These are phyloP conservation scores for Microcyclospora tardicrescens DNA, from an alignment of 2,329 filamentous ascomycete species.

Conservation along the genomic window DNA sequence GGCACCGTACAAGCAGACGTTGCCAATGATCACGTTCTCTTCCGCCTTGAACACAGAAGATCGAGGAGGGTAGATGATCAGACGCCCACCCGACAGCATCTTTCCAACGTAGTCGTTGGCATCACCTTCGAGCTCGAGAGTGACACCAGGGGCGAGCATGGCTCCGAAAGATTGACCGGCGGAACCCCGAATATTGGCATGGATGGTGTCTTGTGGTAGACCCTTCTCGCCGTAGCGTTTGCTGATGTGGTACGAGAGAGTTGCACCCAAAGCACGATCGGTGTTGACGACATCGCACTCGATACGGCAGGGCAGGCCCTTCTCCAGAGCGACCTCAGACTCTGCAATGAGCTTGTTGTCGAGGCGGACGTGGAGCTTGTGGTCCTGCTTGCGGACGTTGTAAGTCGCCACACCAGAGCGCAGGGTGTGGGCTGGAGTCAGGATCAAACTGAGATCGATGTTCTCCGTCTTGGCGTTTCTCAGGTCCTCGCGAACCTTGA, in stretches of 20 bases:
- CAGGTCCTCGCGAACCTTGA: constrained; percentile 79
- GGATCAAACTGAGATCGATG: constrained; percentile 81
- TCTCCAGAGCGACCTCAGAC: constrained; percentile 86
- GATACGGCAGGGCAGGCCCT: constrained; percentile 81
- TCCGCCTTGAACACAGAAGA: constrained; percentile 88
- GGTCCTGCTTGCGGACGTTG: constrained; percentile 96
- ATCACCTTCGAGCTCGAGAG: constrained; percentile 88
- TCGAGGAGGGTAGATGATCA: constrained; percentile 87
- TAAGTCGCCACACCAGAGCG: constrained; percentile 90
- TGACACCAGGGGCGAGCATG: constrained; percentile 84
- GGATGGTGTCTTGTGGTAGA: constrained; percentile 82
- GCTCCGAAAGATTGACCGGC: constrained; percentile 95
- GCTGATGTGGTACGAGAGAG: constrained; percentile 89
- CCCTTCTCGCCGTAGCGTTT: constrained; percentile 83
- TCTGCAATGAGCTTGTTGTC: constrained; percentile 97
- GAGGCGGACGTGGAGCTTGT: constrained; percentile 79
- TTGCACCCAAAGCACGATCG: constrained; percentile 84
- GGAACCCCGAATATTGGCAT: constrained; percentile 91
- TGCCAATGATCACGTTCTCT: constrained; percentile 87
- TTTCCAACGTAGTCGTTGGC: constrained; percentile 96
- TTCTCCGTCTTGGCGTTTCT: constrained; percentile 81
- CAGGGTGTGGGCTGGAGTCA: constrained; percentile 91
- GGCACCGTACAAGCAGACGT: constrained; percentile 89
- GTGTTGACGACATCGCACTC: constrained; percentile 97
- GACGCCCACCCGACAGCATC: constrained; percentile 79